These are phyloP conservation scores for Cryoendolithus antarcticus DNA, from an alignment of 2,329 filamentous ascomycete species.

Conservation along the genomic window DNA sequence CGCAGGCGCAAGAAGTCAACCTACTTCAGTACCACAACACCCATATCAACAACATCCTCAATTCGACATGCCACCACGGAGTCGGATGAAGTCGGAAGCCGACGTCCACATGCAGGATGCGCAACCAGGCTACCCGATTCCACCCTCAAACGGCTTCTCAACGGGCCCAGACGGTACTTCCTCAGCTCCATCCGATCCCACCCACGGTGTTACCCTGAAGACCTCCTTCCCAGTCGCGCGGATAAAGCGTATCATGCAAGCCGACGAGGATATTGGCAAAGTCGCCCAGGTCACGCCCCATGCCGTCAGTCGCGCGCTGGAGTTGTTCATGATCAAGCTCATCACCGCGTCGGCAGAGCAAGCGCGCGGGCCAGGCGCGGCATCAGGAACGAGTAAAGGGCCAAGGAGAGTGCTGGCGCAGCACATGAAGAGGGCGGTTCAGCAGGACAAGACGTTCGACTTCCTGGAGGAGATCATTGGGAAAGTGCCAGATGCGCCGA, in stretches of 20 bases:
- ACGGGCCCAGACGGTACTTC: conserved; percentile 8
- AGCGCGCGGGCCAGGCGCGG: conserved; percentile 43
- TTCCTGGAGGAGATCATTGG: conserved; percentile 83
- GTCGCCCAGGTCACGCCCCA: conserved; percentile 96
- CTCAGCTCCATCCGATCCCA: conserved; percentile 17
- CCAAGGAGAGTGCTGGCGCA: conserved; percentile 81
- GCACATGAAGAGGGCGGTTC: conserved; percentile 85
- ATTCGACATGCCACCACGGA: conserved; percentile 13
- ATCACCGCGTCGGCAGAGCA: conserved; percentile 80
- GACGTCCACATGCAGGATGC: conserved; percentile 21
- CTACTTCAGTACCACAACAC: conserved; percentile 13
- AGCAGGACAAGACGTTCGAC: conserved; percentile 83
- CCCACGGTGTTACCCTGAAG: conserved; percentile 56
- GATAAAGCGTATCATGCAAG: conserved; percentile 99
- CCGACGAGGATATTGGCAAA: conserved; percentile 96
- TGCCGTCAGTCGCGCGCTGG: conserved; percentile 74
- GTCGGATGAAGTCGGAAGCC: conserved; percentile 16
- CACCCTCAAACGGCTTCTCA: conserved; percentile 3
- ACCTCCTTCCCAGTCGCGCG: conserved; percentile 95
- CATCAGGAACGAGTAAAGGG: conserved; percentile 23
- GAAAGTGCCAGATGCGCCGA: conserved; percentile 60
- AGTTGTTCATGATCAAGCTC: conserved; percentile 94
- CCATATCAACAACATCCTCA: conserved; percentile 6
- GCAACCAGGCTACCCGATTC: conserved; percentile 9
- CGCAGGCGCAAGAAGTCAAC: conserved; percentile 6